These are phyloP conservation scores for Microcera coccophila DNA, from an alignment of 2,329 filamentous ascomycete species.

Conservation along the genomic window DNA sequence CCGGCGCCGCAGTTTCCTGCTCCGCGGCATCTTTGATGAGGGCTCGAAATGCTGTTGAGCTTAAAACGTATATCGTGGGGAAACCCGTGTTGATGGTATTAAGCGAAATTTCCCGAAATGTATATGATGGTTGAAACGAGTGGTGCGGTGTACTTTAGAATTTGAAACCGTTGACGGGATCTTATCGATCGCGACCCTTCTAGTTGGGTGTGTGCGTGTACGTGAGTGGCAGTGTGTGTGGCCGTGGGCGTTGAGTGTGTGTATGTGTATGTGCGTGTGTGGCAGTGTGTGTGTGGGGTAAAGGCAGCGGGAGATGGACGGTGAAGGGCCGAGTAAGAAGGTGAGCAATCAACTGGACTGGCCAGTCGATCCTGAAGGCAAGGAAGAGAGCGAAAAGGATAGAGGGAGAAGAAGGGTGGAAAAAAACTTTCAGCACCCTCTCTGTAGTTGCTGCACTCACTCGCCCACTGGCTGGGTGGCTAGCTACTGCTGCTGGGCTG, in stretches of 20 bases:
- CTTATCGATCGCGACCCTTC: constrained; percentile 26
- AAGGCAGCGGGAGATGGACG: constrained; percentile 13
- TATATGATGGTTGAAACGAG: not conserved
- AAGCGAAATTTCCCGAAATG: not conserved
- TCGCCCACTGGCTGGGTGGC: constrained; percentile 2
- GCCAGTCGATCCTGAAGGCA: constrained; percentile 6
- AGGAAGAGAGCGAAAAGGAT: constrained; percentile 14
- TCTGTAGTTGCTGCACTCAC: not conserved
- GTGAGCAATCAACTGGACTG: constrained; percentile 11
- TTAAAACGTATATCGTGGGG: constrained; percentile 25
- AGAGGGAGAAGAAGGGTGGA: constrained; percentile 23
- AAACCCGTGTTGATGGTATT: not conserved
- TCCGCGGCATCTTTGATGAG: constrained; percentile 27
- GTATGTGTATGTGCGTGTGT: no score
- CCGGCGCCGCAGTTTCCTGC: constrained; percentile 34
- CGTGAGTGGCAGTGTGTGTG: no score
- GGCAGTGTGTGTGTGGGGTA: no score
- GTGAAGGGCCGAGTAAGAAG: constrained; percentile 15
- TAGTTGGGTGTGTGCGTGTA: constrained; percentile 25
- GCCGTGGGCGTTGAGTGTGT: no score
- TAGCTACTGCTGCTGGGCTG: constrained; percentile 24
- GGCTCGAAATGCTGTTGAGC: constrained; percentile 7
- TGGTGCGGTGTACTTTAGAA: constrained; percentile 10
- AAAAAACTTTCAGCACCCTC: constrained; percentile 19
- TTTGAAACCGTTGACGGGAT: constrained; percentile 17